Evolutionary conservation across 495 filamentous ascomycete genomes (phyloP), one percentile per base, ranked within the genome.

Genomic region (Penicillium argentinense): DNA sequence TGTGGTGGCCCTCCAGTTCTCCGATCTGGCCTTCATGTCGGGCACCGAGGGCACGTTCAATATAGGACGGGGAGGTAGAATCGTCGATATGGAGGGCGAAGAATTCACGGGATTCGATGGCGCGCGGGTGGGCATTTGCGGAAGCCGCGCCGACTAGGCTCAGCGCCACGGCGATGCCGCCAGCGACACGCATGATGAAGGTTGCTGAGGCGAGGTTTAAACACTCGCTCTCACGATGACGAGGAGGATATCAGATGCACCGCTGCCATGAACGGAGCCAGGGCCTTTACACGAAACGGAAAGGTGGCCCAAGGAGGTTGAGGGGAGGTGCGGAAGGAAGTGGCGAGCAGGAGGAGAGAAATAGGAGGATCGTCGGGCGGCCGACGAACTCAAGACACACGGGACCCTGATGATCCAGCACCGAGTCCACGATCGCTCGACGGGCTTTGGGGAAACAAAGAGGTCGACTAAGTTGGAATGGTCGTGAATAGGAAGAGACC

Each of bases 21-120:
- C 90, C 91, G 24, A 97, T 74, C 16, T 77, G 76, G 17, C 93
- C 93, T 62, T 97, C 93, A 62, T 95, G 85, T 29, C 80, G 75
- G 23, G 95, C 77, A 18, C 87, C 88, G 22, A 98, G 71, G 13
- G 78, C 72, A 13, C 74, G 67, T 11, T 93, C 89, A 42, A 97
- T 72, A n/a, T 86, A 71, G 23, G 77, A 65, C 18, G 95, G 93
- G 3, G 80, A 74, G 17, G 74, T 74, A 30, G 76, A 68, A 11
- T 78, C 69, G 32, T 82, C 82, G 48, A 97, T 82, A 49, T 95
- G 87, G 39, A 97, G 74, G 38, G 91, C 90, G 64, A 96, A 95
- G 68, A 91, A 96, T 60, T 97, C 89, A 68, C 85, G 85, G 5
- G 82, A 76, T 9, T 85, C 80, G 65, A 85, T 84, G 54, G 88